Percentiles rank a stretch among this genome's conserved stretches.
Conservation (phyloP, 2,329 filamentous ascomycete species). For the Alternaria solani region DNA sequence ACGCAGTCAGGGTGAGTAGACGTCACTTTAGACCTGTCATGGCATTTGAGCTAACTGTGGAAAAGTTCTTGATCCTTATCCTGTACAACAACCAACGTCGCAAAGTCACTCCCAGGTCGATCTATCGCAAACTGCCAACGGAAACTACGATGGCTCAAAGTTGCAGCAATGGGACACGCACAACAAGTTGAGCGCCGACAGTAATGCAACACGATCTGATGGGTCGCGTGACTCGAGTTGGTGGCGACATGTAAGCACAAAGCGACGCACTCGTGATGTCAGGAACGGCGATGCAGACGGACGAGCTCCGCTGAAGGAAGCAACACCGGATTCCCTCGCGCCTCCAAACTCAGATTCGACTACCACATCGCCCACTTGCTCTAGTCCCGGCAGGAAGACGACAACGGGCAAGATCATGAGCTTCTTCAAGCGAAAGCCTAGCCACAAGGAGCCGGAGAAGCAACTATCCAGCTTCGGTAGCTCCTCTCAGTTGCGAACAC, state of each 20-base stretch:
- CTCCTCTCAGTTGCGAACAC: conserved; percentile 46
- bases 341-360: conserved; percentile 35
- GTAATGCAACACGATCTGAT: conserved; percentile 40
- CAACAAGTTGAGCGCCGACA: conserved; percentile 43
- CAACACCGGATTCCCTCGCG: conserved; percentile 26
- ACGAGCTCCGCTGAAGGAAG: conserved; percentile 36
- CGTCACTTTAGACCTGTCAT: conserved; percentile 24
- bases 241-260: conserved; percentile 48
- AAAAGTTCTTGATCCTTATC: conserved; percentile 43
- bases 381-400: conserved; percentile 39
- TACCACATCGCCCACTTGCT: conserved; percentile 29
- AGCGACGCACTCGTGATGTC: conserved; percentile 36
- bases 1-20: conserved; percentile 46
- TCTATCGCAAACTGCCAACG: conserved; percentile 42
- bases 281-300: conserved; percentile 42
- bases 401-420: conserved; percentile 46
- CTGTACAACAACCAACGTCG: conserved; percentile 38
- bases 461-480: conserved; percentile 47
- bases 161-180: conserved; percentile 41
- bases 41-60: conserved; percentile 5
- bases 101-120: conserved; percentile 49
- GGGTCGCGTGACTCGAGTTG: conserved; percentile 43
- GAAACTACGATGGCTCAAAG: conserved; percentile 44
- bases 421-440: conserved; percentile 48
- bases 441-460: conserved; percentile 41